These are phyloP conservation scores for Scedosporium apiospermum DNA, from an alignment of 2,329 filamentous ascomycete genomes.

Conservation along the genomic window DNA sequence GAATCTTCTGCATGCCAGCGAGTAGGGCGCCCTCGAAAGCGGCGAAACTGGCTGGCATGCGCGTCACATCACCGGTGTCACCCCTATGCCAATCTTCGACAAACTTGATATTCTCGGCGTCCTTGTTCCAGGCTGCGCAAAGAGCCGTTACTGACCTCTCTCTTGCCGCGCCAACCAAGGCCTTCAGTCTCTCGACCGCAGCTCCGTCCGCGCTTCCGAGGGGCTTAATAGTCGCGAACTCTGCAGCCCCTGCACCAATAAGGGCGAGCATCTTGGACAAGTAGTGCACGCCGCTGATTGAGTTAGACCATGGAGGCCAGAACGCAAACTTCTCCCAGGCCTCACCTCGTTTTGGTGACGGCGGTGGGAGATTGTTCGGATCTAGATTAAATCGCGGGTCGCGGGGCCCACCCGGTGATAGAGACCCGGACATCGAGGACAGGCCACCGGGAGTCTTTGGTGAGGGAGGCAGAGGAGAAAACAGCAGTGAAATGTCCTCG, in stretches of 20 bases:
- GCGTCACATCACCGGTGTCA: conserved; percentile 78
- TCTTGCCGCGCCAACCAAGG: conserved; percentile 66
- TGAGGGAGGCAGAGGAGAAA: conserved; percentile 67
- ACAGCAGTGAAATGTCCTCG: conserved; percentile 80
- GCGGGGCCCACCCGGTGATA: conserved; percentile 48
- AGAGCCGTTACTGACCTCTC: conserved; percentile 81
- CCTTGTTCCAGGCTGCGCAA: conserved; percentile 84
- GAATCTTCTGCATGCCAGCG: conserved; percentile 83
- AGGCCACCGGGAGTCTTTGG: conserved; percentile 49
- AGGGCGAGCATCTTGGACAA: conserved; percentile 72
- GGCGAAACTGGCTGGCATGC: conserved; percentile 79
- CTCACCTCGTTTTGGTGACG: conserved; percentile 70
- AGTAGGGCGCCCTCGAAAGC: conserved; percentile 78
- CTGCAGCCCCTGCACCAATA: conserved; percentile 77
- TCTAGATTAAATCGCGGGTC: conserved; percentile 77
- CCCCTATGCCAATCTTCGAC: conserved; percentile 88
- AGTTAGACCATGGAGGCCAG: conserved; percentile 90
- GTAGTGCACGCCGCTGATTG: conserved; percentile 84
- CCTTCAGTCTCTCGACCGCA: conserved; percentile 62
- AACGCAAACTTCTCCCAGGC: conserved; percentile 91
- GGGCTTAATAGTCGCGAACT: conserved; percentile 68
- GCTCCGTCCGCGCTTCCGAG: conserved; percentile 46
- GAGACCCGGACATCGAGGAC: conserved; percentile 19
- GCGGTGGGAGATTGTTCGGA: conserved; percentile 63
- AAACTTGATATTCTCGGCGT: conserved; percentile 84